Evolutionary conservation across 345 rosid species (phyloP), one percentile per base, ranked within the genome.

Genomic region (Murraya paniculata): DNA sequence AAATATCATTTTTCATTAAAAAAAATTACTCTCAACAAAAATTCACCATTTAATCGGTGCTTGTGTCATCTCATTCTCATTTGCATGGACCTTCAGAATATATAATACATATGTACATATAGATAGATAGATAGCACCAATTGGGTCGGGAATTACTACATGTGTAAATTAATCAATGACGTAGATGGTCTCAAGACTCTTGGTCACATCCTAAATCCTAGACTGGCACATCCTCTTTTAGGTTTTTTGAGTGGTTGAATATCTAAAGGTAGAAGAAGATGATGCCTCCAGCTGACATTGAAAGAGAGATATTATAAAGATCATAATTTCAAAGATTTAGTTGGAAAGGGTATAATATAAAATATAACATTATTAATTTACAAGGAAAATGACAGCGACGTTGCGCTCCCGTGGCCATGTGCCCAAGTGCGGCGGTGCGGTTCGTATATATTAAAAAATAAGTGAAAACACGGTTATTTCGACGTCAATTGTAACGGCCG

Each of bases 391-490:
- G 84, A 83, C 1, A 45, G 74, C n/a, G 83, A 77, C 86, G 57
- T 36, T 6, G 18, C 11, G 48, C 28, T 73, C 4, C 39, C 45
- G 78, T 75, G 87, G 82, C 86, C 88, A 86, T 84, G 90, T 89
- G 92, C 87, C 22, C 71, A 53, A 5, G 57, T 68, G 83, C 88
- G 82, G 87, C 84, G 84, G 87, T 82, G 87, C 85, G 78, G 70
- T 82, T 39, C 9, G 45, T 39, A 9, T 9, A 2, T 39, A 9
- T 64, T 68, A 31, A 58, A 41, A 9, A 64, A 68, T 73, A 64
- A 24, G 16, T 10, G 48, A 41, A 13, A 41, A 41, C 14, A 10
- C 48, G 4, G 48, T 41, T 41, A 10, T 41, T 41, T 9, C 48
- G 68, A 45, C 83, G 83, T 76, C 77, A 39, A 13, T 56, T 19